These are phyloP conservation scores for Blastocystis sp. DNA, from an alignment of 352 stramenopile genomes.

Conservation along the genomic window DNA sequence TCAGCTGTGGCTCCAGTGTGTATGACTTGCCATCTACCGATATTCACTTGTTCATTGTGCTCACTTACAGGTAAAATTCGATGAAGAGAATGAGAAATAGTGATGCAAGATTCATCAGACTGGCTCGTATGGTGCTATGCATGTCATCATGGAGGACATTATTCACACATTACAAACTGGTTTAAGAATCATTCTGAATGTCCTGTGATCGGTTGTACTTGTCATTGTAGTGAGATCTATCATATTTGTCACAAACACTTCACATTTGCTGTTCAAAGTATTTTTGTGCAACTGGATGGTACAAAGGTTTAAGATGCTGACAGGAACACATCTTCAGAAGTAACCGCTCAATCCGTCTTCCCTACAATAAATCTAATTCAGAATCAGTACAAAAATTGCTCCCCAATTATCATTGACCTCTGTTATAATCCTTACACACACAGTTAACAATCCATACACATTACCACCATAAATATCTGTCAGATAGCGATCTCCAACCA, in stretches of 20 bases:
- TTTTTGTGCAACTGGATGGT: neutral
- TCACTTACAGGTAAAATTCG: neutral
- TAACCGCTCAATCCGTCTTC: conserved; percentile 4
- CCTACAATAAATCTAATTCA: neutral
- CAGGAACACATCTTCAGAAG: conserved; percentile 7
- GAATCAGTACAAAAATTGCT: conserved; percentile 2
- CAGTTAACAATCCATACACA: neutral
- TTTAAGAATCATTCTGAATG: conserved; percentile 1
- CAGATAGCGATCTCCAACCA: conserved; percentile 38
- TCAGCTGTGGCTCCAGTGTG: neutral
- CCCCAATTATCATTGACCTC: conserved; percentile 36
- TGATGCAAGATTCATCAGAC: conserved; percentile 1
- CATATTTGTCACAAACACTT: conserved; percentile 23
- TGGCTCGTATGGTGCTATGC: conserved; percentile 35
- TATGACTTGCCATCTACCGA: neutral
- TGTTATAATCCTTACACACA: conserved; percentile 15
- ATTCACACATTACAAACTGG: conserved; percentile 34
- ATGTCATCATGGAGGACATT: conserved; percentile 26
- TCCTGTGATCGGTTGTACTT: conserved; percentile 15
- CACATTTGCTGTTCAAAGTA: neutral
- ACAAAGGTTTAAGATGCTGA: neutral
- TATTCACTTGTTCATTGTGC: conserved; percentile 36
- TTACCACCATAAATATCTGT: conserved; percentile 43
- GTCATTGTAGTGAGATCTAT: conserved; percentile 24
- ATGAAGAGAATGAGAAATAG: neutral